A percentile compares a stretch with the other conserved stretches of the same genome.
These are phyloP conservation scores for Lactarius tabidus DNA, from an alignment of 768 basidiomycete genomes.

Conservation along the genomic window DNA sequence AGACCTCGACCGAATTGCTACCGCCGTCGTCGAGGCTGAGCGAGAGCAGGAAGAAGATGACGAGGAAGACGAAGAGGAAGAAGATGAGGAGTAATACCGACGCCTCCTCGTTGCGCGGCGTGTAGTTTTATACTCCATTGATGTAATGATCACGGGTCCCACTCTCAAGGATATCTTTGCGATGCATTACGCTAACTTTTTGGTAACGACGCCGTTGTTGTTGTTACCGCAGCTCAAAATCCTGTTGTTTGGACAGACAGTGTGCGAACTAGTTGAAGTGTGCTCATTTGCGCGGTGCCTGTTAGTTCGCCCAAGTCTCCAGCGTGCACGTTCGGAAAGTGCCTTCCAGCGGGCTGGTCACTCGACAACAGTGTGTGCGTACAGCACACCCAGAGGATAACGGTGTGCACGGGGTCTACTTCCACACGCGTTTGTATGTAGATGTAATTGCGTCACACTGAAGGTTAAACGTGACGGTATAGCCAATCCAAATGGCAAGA, in stretches of 20 bases:
- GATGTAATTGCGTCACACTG: not conserved
- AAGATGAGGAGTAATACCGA: constrained; percentile 37
- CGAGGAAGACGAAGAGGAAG: constrained; percentile 57
- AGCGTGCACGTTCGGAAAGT: too few species aligned
- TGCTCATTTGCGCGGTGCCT: not conserved
- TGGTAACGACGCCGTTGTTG: not conserved
- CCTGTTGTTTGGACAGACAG: not conserved
- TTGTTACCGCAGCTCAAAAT: not conserved
- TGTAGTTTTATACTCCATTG: constrained; percentile 11
- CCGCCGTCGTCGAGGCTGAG: constrained; percentile 76
- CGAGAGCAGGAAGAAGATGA: constrained; percentile 75
- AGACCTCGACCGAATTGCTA: constrained; percentile 91
- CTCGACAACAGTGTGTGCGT: not conserved
- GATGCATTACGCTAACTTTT: not conserved
- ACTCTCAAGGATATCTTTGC: constrained; percentile 13
- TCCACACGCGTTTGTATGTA: not conserved
- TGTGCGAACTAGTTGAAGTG: not conserved
- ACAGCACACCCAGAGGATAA: not conserved
- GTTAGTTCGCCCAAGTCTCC: not conserved
- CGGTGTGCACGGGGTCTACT: not conserved
- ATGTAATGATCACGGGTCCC: constrained; percentile 18
- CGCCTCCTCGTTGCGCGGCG: constrained; percentile 3
- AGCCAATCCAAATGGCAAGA: not conserved
- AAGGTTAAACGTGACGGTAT: not conserved
- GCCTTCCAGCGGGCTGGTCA: not conserved